Conservation (phyloP, 106 monocot species). For the Dioscorea alata region DNA sequence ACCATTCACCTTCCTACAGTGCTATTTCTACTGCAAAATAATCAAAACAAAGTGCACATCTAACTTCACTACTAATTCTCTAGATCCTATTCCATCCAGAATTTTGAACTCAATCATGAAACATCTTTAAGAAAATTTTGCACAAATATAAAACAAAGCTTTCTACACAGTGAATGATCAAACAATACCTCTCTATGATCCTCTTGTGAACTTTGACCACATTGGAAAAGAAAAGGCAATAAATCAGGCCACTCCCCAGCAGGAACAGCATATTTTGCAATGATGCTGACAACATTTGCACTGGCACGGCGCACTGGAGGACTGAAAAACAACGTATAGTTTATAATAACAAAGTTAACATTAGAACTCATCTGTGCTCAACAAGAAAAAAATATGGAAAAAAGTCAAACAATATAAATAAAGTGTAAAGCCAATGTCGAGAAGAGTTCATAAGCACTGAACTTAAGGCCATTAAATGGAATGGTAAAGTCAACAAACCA, state of each 20-base stretch:
- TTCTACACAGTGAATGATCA: not conserved
- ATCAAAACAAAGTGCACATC: too few species aligned
- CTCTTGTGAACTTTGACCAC: constrained; percentile 94
- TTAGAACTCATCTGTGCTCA: not conserved
- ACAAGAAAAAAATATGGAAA: not conserved
- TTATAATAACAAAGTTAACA: too few species aligned
- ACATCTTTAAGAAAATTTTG: too few species aligned
- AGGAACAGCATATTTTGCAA: constrained; percentile 97
- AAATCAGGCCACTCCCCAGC: constrained; percentile 95
- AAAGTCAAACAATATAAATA: not conserved
- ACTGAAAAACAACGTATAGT: constrained; percentile 16
- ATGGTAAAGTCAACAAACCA: too few species aligned
- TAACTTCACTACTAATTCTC: too few species aligned
- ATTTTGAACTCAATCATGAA: too few species aligned
- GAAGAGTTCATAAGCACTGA: too few species aligned
- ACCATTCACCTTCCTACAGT: too few species aligned
- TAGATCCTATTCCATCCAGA: too few species aligned
- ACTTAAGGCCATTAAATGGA: too few species aligned
- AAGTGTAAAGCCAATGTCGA: not conserved
- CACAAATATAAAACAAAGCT: not conserved
- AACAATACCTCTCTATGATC: constrained; percentile 87
- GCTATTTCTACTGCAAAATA: too few species aligned
- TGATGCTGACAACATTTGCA: constrained; percentile 87
- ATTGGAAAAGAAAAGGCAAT: constrained; percentile 88
- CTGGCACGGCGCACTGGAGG: constrained; percentile 78